phyloP scores from a whole-genome alignment of 1,284 basidiomycete genomes.

The Fomitopsis pinicola region DNA sequence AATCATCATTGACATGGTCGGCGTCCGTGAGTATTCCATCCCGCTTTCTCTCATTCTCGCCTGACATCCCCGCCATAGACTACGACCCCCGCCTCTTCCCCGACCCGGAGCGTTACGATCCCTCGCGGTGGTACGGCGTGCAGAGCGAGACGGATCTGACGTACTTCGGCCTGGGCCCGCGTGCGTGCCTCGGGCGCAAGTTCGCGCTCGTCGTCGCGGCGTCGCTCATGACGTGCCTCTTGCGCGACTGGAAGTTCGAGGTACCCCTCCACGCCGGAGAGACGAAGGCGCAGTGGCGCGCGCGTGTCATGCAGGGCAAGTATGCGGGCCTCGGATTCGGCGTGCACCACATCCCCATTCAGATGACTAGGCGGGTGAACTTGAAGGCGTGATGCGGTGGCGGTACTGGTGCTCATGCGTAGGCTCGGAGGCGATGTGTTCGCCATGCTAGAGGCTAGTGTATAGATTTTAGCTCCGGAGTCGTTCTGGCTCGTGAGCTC shows the following conservation, averaged over 20 bases:
- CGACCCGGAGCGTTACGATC: conserved; percentile 26
- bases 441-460: too few relatives aligned
- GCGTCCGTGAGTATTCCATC: conserved; percentile 6
- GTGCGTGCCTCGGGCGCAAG: conserved; percentile 25
- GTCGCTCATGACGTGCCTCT: conserved; percentile 22
- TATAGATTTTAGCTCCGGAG: too few relatives aligned
- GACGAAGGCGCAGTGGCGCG: conserved; percentile 11
- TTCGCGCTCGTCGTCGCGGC: conserved; percentile 28
- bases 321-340: conserved; percentile 3
- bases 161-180: conserved; percentile 20
- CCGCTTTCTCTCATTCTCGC: not conserved
- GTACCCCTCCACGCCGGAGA: conserved; percentile 9
- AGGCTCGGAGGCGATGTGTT: too few relatives aligned
- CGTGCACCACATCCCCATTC: conserved; percentile 2
- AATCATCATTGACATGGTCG: conserved; percentile 14
- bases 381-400: not conserved
- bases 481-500: too few relatives aligned
- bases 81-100: conserved; percentile 22
- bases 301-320: conserved; percentile 7
- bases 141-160: conserved; percentile 14
- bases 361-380: not conserved
- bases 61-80: conserved; percentile 4
- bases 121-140: conserved; percentile 27
- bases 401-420: too few relatives aligned
- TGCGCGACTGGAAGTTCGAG: conserved; percentile 26